Base-by-base conservation (phyloP, 441 rosid genomes). In the California macrophylla region DNA sequence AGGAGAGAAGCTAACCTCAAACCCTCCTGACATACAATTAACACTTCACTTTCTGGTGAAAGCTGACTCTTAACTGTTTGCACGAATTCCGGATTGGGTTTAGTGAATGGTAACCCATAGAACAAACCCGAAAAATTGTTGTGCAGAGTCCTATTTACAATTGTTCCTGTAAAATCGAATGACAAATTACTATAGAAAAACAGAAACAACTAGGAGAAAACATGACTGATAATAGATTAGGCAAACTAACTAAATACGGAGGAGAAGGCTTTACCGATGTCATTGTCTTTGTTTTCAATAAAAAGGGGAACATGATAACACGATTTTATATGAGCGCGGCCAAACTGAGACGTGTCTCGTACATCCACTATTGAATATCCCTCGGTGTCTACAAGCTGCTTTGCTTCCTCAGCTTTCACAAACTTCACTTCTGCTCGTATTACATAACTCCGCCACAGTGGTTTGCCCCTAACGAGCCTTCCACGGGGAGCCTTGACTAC, bases 21-120 rank as follows among this genome's bases (percentile, higher is more conserved):
- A 16, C 98, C 98, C 81, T 89, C 98, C 77, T 93, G 98, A 71
- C 97, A 93, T 66, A 91, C 98, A 68, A 91, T 71, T 64, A 91
- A 80, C 56, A 93, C 69, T 82, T 89, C 88, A 67, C 88, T 88
- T 30, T 90, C 85, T 7, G 88, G 82, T 16, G 91, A 77, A 78
- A 93, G 87, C 80, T 85, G 82, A 56, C 66, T 81, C 80, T 74
- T 80, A 25, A 89, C 82, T 0, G 89, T 72, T 30, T 81, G 82
- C 66, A 88, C 78, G 66, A 93, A 93, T 13, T 88, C 84, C 40
- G 96, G 92, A 74, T 93, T 91, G 3, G 52, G 76, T 81, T 93
- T 91, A 0, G 98, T 93, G 71, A 91, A 91, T 24, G 89, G 84
- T 80, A 91, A 71, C 64, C 98, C 97, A 62, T 80, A 93, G 83